phyloP scores from a whole-genome alignment of 257 asterid species.

The Eucommia ulmoides region DNA sequence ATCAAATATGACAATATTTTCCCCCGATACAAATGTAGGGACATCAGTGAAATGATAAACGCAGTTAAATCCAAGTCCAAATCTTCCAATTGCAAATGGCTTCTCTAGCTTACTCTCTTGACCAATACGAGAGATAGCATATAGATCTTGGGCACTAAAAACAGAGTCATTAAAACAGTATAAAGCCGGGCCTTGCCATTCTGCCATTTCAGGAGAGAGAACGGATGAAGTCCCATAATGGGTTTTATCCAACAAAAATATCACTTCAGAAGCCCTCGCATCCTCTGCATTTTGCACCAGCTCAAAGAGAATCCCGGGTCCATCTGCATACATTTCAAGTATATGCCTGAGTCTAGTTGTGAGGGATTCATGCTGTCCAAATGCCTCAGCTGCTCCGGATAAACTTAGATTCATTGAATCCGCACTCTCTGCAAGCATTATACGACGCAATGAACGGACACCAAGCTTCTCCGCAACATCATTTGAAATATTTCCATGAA shows the following conservation, averaged over 20 bases:
- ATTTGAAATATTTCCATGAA: constrained; percentile 85
- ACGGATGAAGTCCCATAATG: constrained; percentile 84
- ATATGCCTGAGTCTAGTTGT: constrained; percentile 94
- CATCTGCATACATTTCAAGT: constrained; percentile 98
- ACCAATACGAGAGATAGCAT: constrained; percentile 95
- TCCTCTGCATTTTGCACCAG: constrained; percentile 97
- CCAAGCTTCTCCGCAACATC: constrained; percentile 98
- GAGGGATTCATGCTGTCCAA: constrained; percentile 96
- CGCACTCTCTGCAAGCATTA: constrained; percentile 90
- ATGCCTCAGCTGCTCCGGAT: constrained; percentile 98
- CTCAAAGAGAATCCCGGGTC: constrained; percentile 89
- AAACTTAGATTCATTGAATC: constrained; percentile 91
- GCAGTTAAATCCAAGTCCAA: constrained; percentile 90
- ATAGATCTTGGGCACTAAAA: constrained; percentile 89
- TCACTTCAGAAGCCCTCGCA: constrained; percentile 84
- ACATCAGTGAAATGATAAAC: constrained; percentile 94
- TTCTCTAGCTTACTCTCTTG: constrained; percentile 95
- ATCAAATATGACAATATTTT: constrained; percentile 91
- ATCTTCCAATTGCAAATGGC: constrained; percentile 96
- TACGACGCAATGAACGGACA: constrained; percentile 81
- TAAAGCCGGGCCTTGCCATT: constrained; percentile 99
- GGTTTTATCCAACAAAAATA: constrained; percentile 83
- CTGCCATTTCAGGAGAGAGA: constrained; percentile 98
- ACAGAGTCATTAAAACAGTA: constrained; percentile 94
- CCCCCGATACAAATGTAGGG: constrained; percentile 95